These are phyloP conservation scores for Hypocrella siamensis DNA, from an alignment of 2,329 filamentous ascomycete species.

Conservation along the genomic window DNA sequence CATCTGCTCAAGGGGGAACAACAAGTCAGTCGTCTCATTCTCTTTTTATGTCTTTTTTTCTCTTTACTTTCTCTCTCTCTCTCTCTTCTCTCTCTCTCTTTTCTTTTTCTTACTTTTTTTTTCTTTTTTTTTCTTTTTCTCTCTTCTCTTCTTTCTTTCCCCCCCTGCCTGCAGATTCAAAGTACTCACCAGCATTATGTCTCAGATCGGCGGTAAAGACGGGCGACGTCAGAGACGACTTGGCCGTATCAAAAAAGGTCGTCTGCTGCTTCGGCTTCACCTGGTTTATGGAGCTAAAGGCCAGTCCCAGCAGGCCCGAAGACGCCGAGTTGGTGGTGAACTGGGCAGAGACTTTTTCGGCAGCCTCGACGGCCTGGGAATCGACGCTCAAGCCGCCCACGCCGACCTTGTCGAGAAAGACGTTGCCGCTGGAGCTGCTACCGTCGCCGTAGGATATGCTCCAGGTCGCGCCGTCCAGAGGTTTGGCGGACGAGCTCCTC, in stretches of 20 bases:
- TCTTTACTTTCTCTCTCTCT: too few species aligned
- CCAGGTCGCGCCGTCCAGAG: conserved; percentile 23
- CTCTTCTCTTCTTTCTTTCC: background rate
- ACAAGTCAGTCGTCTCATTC: too few species aligned
- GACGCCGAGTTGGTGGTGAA: conserved; percentile 26
- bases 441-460: conserved; percentile 27
- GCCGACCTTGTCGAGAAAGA: conserved; percentile 26
- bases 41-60: too few species aligned
- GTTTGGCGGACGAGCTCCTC: conserved; percentile 20
- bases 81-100: too few species aligned
- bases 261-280: conserved; percentile 22
- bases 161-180: too few species aligned
- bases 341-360: conserved; percentile 21
- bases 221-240: conserved; percentile 5
- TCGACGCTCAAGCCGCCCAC: conserved; percentile 24
- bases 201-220: conserved; percentile 58
- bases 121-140: background rate
- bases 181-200: conserved; percentile 18
- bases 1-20: conserved; percentile 18
- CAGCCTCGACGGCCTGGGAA: conserved; percentile 26
- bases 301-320: conserved; percentile 27
- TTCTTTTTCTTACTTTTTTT: background rate
- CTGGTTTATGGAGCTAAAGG: conserved; percentile 25
- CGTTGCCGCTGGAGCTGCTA: conserved; percentile 24
- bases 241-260: conserved; percentile 24